Base-by-base conservation (phyloP, 306 rosid genomes). In the Castanospermum australe region DNA sequence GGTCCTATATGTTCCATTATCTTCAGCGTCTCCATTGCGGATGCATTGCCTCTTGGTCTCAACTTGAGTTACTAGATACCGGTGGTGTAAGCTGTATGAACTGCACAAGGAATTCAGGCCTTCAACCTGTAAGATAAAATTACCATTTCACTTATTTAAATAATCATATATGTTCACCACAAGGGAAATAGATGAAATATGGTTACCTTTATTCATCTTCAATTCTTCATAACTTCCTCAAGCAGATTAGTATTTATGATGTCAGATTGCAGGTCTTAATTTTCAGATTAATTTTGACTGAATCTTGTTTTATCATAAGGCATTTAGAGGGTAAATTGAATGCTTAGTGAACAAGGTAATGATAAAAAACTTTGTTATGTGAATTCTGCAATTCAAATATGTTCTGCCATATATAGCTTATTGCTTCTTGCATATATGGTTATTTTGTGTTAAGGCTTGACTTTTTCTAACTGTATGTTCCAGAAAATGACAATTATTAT, bases 1-100 rank as follows among this genome's bases (percentile, higher is more conserved):
- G 47, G 56, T 65, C 70, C 63, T 67, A 28, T 79, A 59, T 54
- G 66, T 39, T 73, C 67, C 78, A 28, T 79, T 81, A 59, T 52
- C 54, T 73, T 74, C 90, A 95, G 99, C 94, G 81, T 60, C 98
- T 95, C 54, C 99, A 95, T 83, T 95, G 99, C 33, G 99, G 99
- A 55, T 95, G 99, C 74, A 73, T 88, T 85, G 94, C 94, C 76
- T 95, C 98, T 65, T 83, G 41, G 67, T 82, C 82, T 81, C 84
- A 90, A 82, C 83, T 95, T 71, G 97, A 91, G 86, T 90, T 91
- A 21, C 92, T 90, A 52, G 99, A 95, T 24, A 73, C 85, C 45
- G 97, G 97, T 80, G 99, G 99, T 22, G 94, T 95, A 62, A 87
- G 86, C 86, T 95, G 99, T 69, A 64, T 62, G 77, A 80, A 79